A percentile compares a stretch with the other conserved stretches of the same genome.
Conservation (phyloP, 2,329 filamentous ascomycete species). For the Chaetomium olivaceum region DNA sequence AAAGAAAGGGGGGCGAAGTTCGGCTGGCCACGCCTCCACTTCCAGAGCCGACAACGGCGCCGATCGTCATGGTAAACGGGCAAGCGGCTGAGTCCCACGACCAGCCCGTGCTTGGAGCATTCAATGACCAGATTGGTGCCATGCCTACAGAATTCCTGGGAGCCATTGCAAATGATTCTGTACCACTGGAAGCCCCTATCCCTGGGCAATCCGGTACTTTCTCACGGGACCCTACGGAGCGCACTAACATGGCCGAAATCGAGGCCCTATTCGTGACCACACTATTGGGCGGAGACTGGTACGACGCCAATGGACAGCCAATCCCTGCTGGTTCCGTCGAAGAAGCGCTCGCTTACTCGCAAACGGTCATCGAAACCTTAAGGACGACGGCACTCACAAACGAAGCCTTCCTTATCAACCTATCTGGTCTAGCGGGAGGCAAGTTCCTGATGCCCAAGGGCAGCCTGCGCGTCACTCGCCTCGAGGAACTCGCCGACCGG, state of each 20-base stretch:
- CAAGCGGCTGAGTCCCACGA: constrained; percentile 22
- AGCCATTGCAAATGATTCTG: background rate
- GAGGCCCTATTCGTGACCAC: constrained; percentile 55
- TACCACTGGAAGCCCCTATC: background rate
- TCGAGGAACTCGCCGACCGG: constrained; percentile 45
- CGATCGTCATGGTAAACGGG: constrained; percentile 38
- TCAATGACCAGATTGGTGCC: background rate
- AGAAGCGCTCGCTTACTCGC: constrained; percentile 56
- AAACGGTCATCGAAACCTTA: constrained; percentile 55
- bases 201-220: constrained; percentile 21
- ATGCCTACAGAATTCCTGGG: constrained; percentile 3
- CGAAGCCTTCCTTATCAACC: constrained; percentile 60
- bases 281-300: constrained; percentile 54
- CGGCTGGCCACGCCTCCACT: constrained; percentile 37
- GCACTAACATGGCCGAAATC: constrained; percentile 59
- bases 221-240: constrained; percentile 43
- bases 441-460: constrained; percentile 50
- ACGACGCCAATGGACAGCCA: constrained; percentile 47
- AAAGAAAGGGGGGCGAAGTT: constrained; percentile 37
- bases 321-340: constrained; percentile 49
- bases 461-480: constrained; percentile 45
- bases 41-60: constrained; percentile 24
- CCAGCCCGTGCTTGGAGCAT: background rate
- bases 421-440: constrained; percentile 58
- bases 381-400: constrained; percentile 52